phyloP scores from a whole-genome alignment of 345 rosid species.

The Citrus mangshanensis region DNA sequence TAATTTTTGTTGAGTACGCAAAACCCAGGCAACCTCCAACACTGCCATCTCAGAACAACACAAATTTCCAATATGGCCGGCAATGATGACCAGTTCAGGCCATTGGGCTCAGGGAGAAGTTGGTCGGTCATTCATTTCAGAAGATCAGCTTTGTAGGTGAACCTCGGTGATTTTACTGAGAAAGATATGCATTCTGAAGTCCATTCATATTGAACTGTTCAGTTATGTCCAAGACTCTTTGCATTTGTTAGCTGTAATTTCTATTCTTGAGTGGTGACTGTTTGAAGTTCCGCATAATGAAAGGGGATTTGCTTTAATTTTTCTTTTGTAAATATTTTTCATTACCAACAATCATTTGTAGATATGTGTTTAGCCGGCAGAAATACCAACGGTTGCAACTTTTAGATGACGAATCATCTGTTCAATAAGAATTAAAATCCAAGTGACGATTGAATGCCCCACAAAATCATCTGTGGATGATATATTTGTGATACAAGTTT shows the following conservation, averaged over 20 bases:
- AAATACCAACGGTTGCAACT: no score
- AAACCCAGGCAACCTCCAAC: conserved; percentile 30
- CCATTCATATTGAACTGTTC: background rate
- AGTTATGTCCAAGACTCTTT: background rate
- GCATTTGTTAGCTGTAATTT: background rate
- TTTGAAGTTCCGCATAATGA: background rate
- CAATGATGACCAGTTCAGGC: background rate
- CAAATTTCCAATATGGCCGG: background rate
- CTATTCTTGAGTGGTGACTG: background rate
- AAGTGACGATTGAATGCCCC: no score
- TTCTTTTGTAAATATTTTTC: no score
- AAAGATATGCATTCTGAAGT: background rate
- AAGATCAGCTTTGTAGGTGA: background rate
- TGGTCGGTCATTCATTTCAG: background rate
- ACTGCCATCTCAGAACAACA: conserved; percentile 5
- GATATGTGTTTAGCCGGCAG: no score
- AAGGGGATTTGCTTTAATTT: background rate
- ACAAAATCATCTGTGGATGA: no score
- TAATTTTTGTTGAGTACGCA: conserved; percentile 56
- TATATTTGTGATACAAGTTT: no score
- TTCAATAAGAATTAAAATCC: no score
- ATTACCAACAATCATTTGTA: no score
- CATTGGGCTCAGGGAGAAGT: background rate
- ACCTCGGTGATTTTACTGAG: background rate
- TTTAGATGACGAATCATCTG: no score